A percentile compares a stretch with the other conserved stretches of the same genome.
Conservation (phyloP, 768 basidiomycete genomes). For the Collybiopsis luxurians region DNA sequence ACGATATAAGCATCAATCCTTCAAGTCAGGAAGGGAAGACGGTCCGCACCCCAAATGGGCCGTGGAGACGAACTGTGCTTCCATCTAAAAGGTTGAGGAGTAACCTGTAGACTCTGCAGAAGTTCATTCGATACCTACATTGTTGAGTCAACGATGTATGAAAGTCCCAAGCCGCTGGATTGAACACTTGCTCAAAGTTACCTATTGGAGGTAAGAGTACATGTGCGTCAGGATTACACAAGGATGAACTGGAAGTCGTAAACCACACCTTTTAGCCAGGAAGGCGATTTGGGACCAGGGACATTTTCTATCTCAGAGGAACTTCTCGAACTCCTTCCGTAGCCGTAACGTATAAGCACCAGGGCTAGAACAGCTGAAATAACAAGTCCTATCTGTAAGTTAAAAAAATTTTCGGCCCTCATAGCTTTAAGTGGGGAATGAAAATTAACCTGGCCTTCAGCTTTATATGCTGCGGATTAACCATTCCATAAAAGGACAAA, state of each 20-base stretch:
- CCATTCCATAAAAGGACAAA: too few species aligned
- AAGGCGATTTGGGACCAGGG: neutral
- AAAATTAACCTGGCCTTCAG: too few species aligned
- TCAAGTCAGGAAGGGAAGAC: too few species aligned
- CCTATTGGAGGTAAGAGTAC: neutral
- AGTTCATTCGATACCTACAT: neutral
- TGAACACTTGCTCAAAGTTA: too few species aligned
- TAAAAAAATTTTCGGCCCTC: too few species aligned
- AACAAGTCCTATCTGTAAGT: too few species aligned
- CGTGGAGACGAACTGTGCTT: neutral
- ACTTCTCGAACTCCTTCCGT: neutral
- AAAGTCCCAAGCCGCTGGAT: slow-evolving; percentile 2
- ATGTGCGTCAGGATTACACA: too few species aligned
- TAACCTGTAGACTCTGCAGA: neutral
- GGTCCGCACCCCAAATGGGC: neutral
- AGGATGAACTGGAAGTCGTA: too few species aligned
- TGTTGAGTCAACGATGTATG: neutral
- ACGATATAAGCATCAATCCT: too few species aligned
- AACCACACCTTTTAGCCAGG: neutral
- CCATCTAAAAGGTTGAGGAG: neutral
- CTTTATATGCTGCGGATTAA: too few species aligned
- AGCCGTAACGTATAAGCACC: neutral
- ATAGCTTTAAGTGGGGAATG: too few species aligned
- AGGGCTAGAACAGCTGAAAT: too few species aligned
- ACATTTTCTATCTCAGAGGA: neutral